These are phyloP conservation scores for Prunus persica DNA, from an alignment of 306 rosid species.

Conservation along the genomic window DNA sequence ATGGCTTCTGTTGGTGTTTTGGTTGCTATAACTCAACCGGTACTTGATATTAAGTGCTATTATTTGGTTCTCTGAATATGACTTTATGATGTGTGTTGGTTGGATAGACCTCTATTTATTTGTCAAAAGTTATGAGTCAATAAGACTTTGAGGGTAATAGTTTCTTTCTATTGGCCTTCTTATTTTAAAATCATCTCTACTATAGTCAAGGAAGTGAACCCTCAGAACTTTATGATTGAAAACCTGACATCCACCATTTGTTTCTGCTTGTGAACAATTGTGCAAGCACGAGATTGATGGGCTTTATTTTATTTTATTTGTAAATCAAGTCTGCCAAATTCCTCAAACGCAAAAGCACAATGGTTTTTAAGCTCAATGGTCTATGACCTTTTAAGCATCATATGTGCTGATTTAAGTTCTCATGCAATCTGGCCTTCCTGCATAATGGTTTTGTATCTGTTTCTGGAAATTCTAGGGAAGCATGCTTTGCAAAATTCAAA, in stretches of 20 bases:
- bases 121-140: constrained; percentile 1
- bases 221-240: background rate
- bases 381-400: background rate
- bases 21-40: background rate
- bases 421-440: background rate
- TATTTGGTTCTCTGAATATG: background rate
- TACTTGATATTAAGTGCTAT: background rate
- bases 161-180: background rate
- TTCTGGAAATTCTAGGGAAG: background rate
- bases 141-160: constrained; percentile 17
- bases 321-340: background rate
- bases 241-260: background rate
- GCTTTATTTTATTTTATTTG: background rate
- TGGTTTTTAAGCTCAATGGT: background rate
- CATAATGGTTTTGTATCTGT: background rate
- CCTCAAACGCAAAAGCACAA: background rate
- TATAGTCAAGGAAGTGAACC: background rate
- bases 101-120: background rate
- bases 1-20: background rate
- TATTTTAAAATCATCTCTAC: background rate
- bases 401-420: constrained; percentile 3
- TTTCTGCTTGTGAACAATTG: constrained; percentile 3
- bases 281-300: background rate
- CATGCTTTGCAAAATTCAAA: constrained; percentile 5
- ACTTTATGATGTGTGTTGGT: background rate